Evolutionary conservation across 257 asterid genomes (phyloP).

Genomic region (Leonotis leonurus): DNA sequence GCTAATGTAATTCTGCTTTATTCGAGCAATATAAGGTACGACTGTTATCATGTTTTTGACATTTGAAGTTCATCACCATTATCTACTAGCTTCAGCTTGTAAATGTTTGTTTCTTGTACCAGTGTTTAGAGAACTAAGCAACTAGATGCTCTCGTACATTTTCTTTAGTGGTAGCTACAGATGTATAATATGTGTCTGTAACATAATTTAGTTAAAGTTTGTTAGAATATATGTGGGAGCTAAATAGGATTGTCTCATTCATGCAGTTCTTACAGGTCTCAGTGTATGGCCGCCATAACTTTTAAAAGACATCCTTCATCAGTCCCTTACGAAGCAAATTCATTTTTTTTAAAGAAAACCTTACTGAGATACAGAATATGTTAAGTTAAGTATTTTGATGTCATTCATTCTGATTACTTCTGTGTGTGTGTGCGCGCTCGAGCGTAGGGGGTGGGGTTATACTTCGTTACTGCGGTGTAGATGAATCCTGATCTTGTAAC

Average conservation of each 20-base stretch:
- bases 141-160: conserved; percentile 2
- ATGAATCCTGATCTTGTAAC: not conserved
- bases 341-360: not conserved
- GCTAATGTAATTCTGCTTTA: too few relatives aligned
- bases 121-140: not conserved
- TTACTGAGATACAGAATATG: too few relatives aligned
- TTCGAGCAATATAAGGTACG: too few relatives aligned
- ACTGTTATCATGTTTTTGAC: not conserved
- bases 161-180: not conserved
- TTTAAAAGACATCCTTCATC: not conserved
- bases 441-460: too few relatives aligned
- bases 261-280: not conserved
- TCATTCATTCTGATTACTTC: too few relatives aligned
- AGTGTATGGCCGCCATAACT: not conserved
- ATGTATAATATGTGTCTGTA: not conserved
- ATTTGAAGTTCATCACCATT: not conserved
- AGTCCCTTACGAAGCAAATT: too few relatives aligned
- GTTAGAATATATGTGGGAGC: not conserved
- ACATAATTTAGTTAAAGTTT: not conserved
- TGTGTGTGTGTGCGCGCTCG: too few relatives aligned
- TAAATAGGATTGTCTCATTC: not conserved
- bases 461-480: too few relatives aligned
- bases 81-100: not conserved
- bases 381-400: not conserved
- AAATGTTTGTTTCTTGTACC: not conserved